These are phyloP conservation scores for Daedaleopsis nitida DNA, from an alignment of 768 basidiomycete species.

Conservation along the genomic window DNA sequence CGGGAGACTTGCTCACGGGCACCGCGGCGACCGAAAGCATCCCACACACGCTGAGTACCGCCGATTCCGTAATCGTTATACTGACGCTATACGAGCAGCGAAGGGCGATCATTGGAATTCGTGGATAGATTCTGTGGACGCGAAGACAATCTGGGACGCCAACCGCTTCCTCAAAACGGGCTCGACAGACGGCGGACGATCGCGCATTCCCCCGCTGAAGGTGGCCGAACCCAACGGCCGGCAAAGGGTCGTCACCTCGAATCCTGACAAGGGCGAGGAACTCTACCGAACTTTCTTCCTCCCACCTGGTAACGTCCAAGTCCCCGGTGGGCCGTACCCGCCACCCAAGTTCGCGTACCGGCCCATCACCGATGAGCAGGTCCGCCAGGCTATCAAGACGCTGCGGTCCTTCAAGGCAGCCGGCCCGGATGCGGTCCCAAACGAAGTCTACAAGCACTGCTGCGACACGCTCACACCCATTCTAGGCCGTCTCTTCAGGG, in stretches of 20 bases:
- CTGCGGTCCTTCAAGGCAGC: conserved; percentile 39
- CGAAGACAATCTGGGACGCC: conserved; percentile 22
- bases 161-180: conserved; percentile 1
- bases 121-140: conserved; percentile 14
- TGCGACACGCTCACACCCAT: conserved; percentile 26
- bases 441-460: conserved; percentile 33
- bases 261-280: too few relatives aligned
- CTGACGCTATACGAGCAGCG: conserved; percentile 5
- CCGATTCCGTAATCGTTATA: conserved; percentile 14
- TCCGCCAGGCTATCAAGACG: background rate
- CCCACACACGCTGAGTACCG: too few relatives aligned
- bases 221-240: too few relatives aligned
- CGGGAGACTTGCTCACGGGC: too few relatives aligned
- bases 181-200: conserved; percentile 9
- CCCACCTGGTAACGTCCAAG: too few relatives aligned
- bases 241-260: too few relatives aligned
- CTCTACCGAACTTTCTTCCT: too few relatives aligned
- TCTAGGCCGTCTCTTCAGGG: conserved; percentile 32
- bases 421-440: conserved; percentile 31
- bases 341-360: too few relatives aligned
- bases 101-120: conserved; percentile 25
- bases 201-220: too few relatives aligned
- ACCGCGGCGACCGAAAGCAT: too few relatives aligned
- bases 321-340: conserved; percentile 13
- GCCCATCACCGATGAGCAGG: too few relatives aligned